phyloP scores from a whole-genome alignment of 257 asterid species.

The Solanum chmielewskii region DNA sequence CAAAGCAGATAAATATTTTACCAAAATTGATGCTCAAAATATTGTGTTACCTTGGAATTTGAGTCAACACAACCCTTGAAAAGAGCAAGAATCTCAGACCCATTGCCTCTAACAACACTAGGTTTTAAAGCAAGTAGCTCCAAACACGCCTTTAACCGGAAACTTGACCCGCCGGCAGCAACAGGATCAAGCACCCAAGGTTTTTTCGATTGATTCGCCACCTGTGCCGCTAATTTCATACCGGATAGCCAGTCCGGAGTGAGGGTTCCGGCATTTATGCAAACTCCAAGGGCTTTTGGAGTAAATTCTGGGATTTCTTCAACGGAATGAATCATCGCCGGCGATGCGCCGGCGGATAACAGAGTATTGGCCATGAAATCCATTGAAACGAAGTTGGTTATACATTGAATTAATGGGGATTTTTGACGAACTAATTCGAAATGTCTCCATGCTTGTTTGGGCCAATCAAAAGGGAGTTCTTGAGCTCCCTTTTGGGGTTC shows the following conservation, averaged over 20 bases:
- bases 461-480: slow-evolving; percentile 9
- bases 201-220: slow-evolving; percentile 33
- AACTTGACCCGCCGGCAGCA: slow-evolving; percentile 73
- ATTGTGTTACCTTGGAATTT: slow-evolving; percentile 33
- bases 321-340: slow-evolving; percentile 83
- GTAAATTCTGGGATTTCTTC: slow-evolving; percentile 79
- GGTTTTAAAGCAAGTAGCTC: slow-evolving; percentile 60
- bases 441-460: slow-evolving; percentile 48
- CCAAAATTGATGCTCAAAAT: background rate
- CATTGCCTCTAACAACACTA: slow-evolving; percentile 83
- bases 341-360: slow-evolving; percentile 83
- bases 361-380: slow-evolving; percentile 83
- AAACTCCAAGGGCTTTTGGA: slow-evolving; percentile 56
- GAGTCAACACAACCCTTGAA: slow-evolving; percentile 42
- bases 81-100: slow-evolving; percentile 82
- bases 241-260: slow-evolving; percentile 70
- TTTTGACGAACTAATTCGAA: slow-evolving; percentile 23
- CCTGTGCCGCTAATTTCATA: slow-evolving; percentile 61
- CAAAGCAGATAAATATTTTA: background rate
- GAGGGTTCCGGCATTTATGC: slow-evolving; percentile 81
- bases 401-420: slow-evolving; percentile 80
- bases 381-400: slow-evolving; percentile 84
- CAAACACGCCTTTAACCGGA: slow-evolving; percentile 65
- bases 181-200: slow-evolving; percentile 99
- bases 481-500: background rate